These are phyloP conservation scores for Gaillardinia entomophila DNA, from an alignment of 805 yeast species.

Conservation along the genomic window DNA sequence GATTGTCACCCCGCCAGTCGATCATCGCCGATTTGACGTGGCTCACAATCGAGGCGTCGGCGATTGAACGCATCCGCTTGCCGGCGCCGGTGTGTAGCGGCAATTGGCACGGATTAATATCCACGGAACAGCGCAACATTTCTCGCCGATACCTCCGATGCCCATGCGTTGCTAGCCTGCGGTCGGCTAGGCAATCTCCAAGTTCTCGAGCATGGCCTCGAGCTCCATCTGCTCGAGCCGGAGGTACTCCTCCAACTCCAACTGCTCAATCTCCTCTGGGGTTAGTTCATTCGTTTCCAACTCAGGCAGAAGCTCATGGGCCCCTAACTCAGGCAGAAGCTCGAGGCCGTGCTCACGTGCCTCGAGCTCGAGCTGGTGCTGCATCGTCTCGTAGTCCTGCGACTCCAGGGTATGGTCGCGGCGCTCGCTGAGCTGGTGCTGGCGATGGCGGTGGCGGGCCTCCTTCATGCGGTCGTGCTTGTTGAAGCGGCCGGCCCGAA, in stretches of 20 bases:
- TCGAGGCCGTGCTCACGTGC: too few relatives aligned
- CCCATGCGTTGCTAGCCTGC: too few relatives aligned
- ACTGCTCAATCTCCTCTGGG: slow-evolving; percentile 5
- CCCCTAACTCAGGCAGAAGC: slow-evolving; percentile 4
- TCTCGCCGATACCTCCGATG: too few relatives aligned
- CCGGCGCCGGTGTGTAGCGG: too few relatives aligned
- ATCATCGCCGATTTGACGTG: too few relatives aligned
- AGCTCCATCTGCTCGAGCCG: slow-evolving; percentile 5
- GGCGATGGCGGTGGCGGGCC: slow-evolving; percentile 6
- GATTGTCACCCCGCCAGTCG: too few relatives aligned
- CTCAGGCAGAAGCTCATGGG: slow-evolving; percentile 7
- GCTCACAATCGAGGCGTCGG: too few relatives aligned
- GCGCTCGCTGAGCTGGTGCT: slow-evolving; percentile 4
- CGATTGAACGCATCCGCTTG: too few relatives aligned
- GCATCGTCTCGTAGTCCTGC: slow-evolving; percentile 4
- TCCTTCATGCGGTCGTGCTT: slow-evolving; percentile 3
- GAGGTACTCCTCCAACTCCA: not conserved
- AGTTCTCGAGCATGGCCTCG: slow-evolving; percentile 9
- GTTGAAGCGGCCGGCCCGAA: slow-evolving; percentile 1
- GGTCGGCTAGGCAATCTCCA: too few relatives aligned
- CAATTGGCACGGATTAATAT: too few relatives aligned
- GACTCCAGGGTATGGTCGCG: slow-evolving; percentile 8
- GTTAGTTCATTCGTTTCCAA: slow-evolving; percentile 7
- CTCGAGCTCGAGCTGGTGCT: slow-evolving; percentile 5
- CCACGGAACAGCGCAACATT: too few relatives aligned